Evolutionary conservation across 2,329 filamentous ascomycete genomes (phyloP), one percentile per base, ranked within the genome.

Genomic region (Ophiosphaerella korrae): DNA sequence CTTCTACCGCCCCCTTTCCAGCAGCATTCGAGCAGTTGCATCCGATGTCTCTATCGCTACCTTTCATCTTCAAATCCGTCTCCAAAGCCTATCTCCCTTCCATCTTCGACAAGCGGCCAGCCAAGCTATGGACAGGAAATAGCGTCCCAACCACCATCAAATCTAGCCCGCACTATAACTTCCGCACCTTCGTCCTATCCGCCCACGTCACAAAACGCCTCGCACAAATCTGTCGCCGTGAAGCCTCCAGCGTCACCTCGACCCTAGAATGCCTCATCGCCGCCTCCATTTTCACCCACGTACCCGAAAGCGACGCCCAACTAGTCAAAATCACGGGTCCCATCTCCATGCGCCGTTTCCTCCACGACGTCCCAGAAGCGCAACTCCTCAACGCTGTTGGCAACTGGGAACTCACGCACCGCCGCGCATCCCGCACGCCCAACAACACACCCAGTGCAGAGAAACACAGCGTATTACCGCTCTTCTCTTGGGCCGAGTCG

Each of bases 21-120:
- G 77, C 75, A 3, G 68, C 71, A 7, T 62, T 80, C 2, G 78
- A 80, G 50, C 62, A 63, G 3, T 49, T 76, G 3, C 75, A 78
- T 38, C 66, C 74, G 1, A 70, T 77, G 45, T 60, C 73, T 1
- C 48, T 78, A 3, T 74, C 74, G 1, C 58, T 73, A 14, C 42
- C 58, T 1, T 77, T 67, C 50, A 62, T 79, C 16, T 40, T 70
- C 4, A 66, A 63, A 32, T 55, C 65, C 13, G 39, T 74, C 2
- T 71, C 76, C 39, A 67, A 64, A 14, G 64, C 67, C 13, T 66
- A 73, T 14, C 48, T 77, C 13, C 73, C 62, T 9, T 55, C 53
- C 48, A 47, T 63, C 51, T 45, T 63, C 41, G 42, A 16, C 7
- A 50, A 57, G 48, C 52, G 57, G 8, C 45, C 55, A 2, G n/a